Evolutionary conservation across 345 rosid species (phyloP), one percentile per base, ranked within the genome.

Genomic region (Murraya koenigii): DNA sequence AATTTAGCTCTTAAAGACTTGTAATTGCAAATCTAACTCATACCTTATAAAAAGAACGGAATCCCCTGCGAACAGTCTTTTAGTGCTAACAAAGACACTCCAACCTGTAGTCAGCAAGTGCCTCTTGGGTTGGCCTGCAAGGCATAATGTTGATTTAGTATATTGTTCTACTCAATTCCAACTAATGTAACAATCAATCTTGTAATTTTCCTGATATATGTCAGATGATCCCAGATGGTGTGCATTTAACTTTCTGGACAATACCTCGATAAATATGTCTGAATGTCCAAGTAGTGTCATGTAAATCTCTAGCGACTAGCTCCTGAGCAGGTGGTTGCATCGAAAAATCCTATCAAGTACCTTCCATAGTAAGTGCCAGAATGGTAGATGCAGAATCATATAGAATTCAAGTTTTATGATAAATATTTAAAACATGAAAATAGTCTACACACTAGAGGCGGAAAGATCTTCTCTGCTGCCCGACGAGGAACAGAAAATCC

Each of bases 401-500:
- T 49, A 61, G 23, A 76, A 32, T 20, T 9, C 32, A 62, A 9
- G 62, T 38, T 38, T 80, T 49, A 35, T 60, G 56, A 69, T 58
- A 17, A 9, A 58, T 35, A 71, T 4, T 6, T 23, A 52, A 32
- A 52, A 8, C 75, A 41, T 62, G 20, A 30, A 70, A 69, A 65
- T 30, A 54, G 1, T 33, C 35, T 61, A 87, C 91, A 28, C 79
- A 95, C 99, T 61, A 95, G 94, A 79, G 93, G 85, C 44, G 99
- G 99, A 82, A 95, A 95, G 54, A 93, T 93, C 84, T 93, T 95
- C 89, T 95, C 99, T 49, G 99, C 99, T 64, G 99, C 93, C 80
- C 99, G 89, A 11, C 99, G 97, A 36, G 99, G 98, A 38, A 95
- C 99, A 56, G 97, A 95, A 82, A 95, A 95, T 44, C 99, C 99